phyloP scores from a whole-genome alignment of 2,329 filamentous ascomycete species.

The Tolypocladium endophyticum region DNA sequence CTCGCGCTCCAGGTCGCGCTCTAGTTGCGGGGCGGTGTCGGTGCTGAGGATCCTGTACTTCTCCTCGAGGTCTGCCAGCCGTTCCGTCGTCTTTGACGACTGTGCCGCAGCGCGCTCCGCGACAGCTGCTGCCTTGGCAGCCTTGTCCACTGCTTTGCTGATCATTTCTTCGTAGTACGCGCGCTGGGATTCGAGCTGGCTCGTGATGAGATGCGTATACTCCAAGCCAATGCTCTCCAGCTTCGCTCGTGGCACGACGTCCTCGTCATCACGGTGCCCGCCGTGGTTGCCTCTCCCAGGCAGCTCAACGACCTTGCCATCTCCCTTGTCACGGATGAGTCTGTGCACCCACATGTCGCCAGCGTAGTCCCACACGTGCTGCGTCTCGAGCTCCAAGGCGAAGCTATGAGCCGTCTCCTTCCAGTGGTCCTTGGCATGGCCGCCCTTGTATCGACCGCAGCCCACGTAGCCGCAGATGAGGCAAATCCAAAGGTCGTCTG shows the following conservation, averaged over 20 bases:
- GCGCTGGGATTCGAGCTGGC: constrained; percentile 84
- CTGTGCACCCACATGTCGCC: constrained; percentile 94
- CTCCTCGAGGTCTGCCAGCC: constrained; percentile 40
- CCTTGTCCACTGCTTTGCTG: constrained; percentile 82
- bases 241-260: constrained; percentile 61
- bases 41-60: constrained; percentile 33
- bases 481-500: constrained; percentile 87
- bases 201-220: constrained; percentile 88
- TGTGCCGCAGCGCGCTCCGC: constrained; percentile 51
- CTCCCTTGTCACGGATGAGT: constrained; percentile 85
- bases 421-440: constrained; percentile 89
- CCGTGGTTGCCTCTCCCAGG: constrained; percentile 40
- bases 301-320: constrained; percentile 87
- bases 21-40: constrained; percentile 55
- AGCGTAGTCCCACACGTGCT: constrained; percentile 97
- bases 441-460: constrained; percentile 88
- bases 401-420: constrained; percentile 84
- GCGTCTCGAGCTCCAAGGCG: constrained; percentile 82
- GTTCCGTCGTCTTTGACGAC: constrained; percentile 36
- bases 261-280: constrained; percentile 36
- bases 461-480: constrained; percentile 87
- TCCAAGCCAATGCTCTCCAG: constrained; percentile 76
- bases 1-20: constrained; percentile 62
- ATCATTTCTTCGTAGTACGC: constrained; percentile 92
- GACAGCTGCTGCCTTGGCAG: constrained; percentile 57